Evolutionary conservation across 306 rosid species (phyloP).

Genomic region (Ziziphus jujuba): DNA sequence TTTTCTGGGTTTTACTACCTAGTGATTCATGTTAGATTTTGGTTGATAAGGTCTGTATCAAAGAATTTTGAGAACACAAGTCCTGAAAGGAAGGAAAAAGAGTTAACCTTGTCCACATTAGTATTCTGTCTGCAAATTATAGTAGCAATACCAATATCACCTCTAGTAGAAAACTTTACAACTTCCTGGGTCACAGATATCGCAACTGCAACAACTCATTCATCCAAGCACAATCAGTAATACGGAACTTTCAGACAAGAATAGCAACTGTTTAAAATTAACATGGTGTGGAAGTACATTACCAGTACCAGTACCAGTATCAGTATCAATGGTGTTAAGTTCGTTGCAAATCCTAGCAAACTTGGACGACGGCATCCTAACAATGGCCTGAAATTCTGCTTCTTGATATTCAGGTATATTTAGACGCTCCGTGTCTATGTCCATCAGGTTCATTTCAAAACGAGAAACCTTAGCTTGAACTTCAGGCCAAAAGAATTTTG

Average conservation of each 20-base stretch:
- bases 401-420: too few species aligned
- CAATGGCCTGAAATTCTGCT: constrained; percentile 89
- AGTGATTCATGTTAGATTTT: too few species aligned
- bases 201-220: constrained; percentile 52
- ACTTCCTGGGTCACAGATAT: constrained; percentile 92
- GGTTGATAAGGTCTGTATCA: background rate
- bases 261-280: background rate
- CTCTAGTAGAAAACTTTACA: constrained; percentile 89
- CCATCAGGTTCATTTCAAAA: constrained; percentile 98
- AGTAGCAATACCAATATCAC: constrained; percentile 90
- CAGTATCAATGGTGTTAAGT: constrained; percentile 85
- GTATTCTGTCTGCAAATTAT: constrained; percentile 93
- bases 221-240: background rate
- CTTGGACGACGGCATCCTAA: constrained; percentile 86
- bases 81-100: background rate
- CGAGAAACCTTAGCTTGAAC: constrained; percentile 81
- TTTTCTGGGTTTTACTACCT: too few species aligned
- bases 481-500: constrained; percentile 3
- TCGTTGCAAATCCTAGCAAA: constrained; percentile 92
- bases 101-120: constrained; percentile 77
- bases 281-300: background rate
- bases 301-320: constrained; percentile 98
- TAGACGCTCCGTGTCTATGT: constrained; percentile 93
- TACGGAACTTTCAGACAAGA: background rate
- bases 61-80: too few species aligned